Evolutionary conservation across 2,329 filamentous ascomycete genomes (phyloP).

Genomic region (Clarireedia monteithiana): DNA sequence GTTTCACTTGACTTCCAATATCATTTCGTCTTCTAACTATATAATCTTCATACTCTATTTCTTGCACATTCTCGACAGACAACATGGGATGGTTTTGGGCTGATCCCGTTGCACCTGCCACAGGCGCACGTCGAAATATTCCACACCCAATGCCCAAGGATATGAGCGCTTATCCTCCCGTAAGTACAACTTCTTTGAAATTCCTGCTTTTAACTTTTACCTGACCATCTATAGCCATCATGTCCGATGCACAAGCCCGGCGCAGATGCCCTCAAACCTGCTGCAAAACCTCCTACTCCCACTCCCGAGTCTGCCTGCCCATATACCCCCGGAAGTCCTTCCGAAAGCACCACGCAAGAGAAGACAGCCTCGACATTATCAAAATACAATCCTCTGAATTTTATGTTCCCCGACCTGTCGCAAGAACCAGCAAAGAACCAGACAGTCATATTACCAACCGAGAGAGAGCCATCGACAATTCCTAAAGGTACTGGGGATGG

Average conservation of each 20-base stretch:
- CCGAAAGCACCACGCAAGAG: slow-evolving; percentile 14
- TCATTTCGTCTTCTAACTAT: neutral
- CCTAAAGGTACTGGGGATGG: slow-evolving; percentile 71
- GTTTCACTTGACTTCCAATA: neutral
- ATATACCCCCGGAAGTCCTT: slow-evolving; percentile 25
- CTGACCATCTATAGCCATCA: slow-evolving; percentile 41
- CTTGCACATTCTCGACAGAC: neutral
- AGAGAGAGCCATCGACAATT: slow-evolving; percentile 80
- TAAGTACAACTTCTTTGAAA: slow-evolving; percentile 11
- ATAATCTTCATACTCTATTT: neutral
- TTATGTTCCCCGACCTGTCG: slow-evolving; percentile 85
- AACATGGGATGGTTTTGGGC: slow-evolving; percentile 30
- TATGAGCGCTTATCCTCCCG: slow-evolving; percentile 21
- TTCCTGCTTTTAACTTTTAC: slow-evolving; percentile 10
- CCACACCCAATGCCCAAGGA: slow-evolving; percentile 20
- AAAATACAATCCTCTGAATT: slow-evolving; percentile 78
- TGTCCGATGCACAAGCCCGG: slow-evolving; percentile 59
- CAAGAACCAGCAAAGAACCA: slow-evolving; percentile 72
- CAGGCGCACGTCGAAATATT: slow-evolving; percentile 17
- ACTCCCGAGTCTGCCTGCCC: slow-evolving; percentile 28
- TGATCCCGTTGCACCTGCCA: slow-evolving; percentile 17
- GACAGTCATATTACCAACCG: slow-evolving; percentile 63
- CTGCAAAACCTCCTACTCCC: slow-evolving; percentile 22
- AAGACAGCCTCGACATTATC: slow-evolving; percentile 44
- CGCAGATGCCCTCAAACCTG: slow-evolving; percentile 23